A percentile compares a stretch with the other conserved stretches of the same genome.
phyloP scores from a whole-genome alignment of 257 asterid species.

The Solanum raphanifolium region DNA sequence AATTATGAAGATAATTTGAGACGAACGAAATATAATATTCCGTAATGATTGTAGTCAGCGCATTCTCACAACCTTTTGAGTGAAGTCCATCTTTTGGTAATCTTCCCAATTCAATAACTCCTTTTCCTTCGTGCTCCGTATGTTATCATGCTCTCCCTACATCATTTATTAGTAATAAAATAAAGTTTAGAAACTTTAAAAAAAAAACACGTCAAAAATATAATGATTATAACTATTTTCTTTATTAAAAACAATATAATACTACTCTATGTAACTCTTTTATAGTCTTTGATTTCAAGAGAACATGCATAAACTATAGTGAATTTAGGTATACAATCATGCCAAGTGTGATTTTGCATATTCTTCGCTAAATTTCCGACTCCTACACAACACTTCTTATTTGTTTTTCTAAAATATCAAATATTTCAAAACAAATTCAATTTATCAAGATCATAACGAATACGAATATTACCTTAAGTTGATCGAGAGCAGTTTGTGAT shows the following conservation, averaged over 20 bases:
- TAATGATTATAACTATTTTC: not conserved
- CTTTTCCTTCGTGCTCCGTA: constrained; percentile 47
- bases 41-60: not conserved
- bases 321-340: not conserved
- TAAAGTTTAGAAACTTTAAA: not conserved
- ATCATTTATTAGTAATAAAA: not conserved
- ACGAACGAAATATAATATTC: not conserved
- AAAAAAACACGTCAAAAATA: not conserved
- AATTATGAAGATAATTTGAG: not conserved
- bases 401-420: not conserved
- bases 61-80: constrained; percentile 37
- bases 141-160: constrained; percentile 50
- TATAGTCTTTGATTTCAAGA: not conserved
- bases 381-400: too few species aligned
- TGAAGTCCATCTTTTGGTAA: constrained; percentile 59
- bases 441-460: not conserved
- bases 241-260: not conserved
- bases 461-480: constrained; percentile 36
- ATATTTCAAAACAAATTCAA: not conserved
- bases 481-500: constrained; percentile 27
- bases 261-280: not conserved
- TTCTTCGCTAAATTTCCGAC: not conserved
- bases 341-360: too few species aligned
- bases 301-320: not conserved
- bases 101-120: constrained; percentile 63